Evolutionary conservation across 148 eudicot genomes (phyloP), one percentile per base, ranked within the genome.

Genomic region (Pharnaceum exiguum): DNA sequence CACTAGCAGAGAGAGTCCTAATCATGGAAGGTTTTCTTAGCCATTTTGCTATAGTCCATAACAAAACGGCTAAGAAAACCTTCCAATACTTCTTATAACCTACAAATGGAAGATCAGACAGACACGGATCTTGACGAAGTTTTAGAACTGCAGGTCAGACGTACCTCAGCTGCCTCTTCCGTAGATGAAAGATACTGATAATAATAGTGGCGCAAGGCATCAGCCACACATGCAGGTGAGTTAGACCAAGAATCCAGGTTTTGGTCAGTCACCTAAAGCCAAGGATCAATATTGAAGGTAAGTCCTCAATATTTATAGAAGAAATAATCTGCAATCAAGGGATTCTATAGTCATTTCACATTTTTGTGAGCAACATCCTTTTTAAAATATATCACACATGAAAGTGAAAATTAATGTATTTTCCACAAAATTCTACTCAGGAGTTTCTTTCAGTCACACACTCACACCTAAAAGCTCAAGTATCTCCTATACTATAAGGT

Each of bases 91-190:
- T n/a, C 18, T 38, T 38, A 38, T 22, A 16, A 31, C 23, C 10
- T 15, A 2, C 18, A 25, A 17, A 36, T 19, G 18, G n/a, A 52
- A 51, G 16, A 19, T 53, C 7, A 53, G 18, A 63, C 33, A 45
- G 46, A 45, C 46, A 46, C 38, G 42, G 51, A 38, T 59, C 40
- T 2, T 16, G 31, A 42, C 35, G n/a, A 36, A 36, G 10, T 38
- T 54, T 46, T 5, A 12, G 29, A 11, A 26, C 40, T 54, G 26
- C 10, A 43, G 61, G 30, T 71, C 56, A 70, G 42, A 66, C 58
- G 22, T 77, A 89, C 99, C 99, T 85, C 96, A 59, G 96, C 95
- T 57, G 89, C 96, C 82, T 89, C 91, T 65, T 83, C 78, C 13
- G 91, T 86, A 21, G 99, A 93, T 39, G 91, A 93, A 63, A 93